Evolutionary conservation across 2,329 filamentous ascomycete genomes (phyloP).

Genomic region (Trichophaea hybrida): DNA sequence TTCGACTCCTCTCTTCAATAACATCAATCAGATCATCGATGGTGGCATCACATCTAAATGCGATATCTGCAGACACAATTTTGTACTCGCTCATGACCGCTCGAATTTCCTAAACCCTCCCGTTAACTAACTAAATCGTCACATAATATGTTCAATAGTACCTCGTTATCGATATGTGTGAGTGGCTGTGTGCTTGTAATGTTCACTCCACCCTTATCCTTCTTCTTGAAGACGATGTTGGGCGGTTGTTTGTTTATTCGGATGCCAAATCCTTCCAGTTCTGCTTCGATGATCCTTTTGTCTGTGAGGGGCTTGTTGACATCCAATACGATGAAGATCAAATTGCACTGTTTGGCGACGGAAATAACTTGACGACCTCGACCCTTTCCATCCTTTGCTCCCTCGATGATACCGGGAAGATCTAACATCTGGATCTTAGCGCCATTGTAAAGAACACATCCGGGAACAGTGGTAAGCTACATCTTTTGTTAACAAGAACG

Average conservation of each 20-base stretch:
- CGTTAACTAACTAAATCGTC: not conserved
- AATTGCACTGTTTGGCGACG: constrained; percentile 93
- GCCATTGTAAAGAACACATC: constrained; percentile 90
- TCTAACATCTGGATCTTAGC: constrained; percentile 97
- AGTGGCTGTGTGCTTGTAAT: constrained; percentile 91
- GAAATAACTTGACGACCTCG: constrained; percentile 97
- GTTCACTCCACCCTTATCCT: constrained; percentile 93
- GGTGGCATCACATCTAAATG: constrained; percentile 93
- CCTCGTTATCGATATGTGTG: constrained; percentile 78
- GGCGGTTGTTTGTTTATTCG: constrained; percentile 93
- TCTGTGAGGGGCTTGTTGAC: constrained; percentile 97
- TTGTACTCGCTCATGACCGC: constrained; percentile 95
- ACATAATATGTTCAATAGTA: constrained; percentile 26
- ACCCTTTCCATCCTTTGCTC: constrained; percentile 94
- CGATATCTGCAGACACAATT: constrained; percentile 91
- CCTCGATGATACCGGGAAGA: constrained; percentile 93
- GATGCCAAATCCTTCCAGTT: constrained; percentile 94
- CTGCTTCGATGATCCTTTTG: constrained; percentile 86
- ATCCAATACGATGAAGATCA: constrained; percentile 97
- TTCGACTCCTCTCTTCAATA: constrained; percentile 82
- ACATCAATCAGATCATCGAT: constrained; percentile 95
- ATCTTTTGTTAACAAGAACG: constrained; percentile 22
- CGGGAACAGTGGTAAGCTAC: constrained; percentile 76
- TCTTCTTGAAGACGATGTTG: constrained; percentile 99
- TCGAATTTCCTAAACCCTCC: constrained; percentile 57